Evolutionary conservation across 345 rosid species (phyloP).

Genomic region (Eucalyptus pauciflora): DNA sequence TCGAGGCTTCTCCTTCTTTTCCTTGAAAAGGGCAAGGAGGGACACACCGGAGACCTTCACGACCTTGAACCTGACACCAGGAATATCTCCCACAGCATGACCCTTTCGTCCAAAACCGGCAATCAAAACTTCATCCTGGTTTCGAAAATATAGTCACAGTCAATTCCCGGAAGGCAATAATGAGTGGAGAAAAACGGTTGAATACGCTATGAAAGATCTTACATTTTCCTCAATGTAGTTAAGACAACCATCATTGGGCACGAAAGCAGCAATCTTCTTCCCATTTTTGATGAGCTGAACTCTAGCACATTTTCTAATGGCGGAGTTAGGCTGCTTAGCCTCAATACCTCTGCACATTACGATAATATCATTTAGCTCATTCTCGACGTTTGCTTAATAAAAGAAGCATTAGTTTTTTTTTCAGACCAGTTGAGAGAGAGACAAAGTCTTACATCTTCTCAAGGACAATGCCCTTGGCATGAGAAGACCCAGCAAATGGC

Average conservation of each 20-base stretch:
- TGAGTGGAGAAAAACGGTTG: neutral
- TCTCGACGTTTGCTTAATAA: neutral
- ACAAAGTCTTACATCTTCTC: slow-evolving; percentile 44
- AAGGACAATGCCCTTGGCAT: slow-evolving; percentile 67
- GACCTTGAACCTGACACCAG: slow-evolving; percentile 82
- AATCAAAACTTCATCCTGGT: slow-evolving; percentile 66
- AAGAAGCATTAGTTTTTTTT: neutral
- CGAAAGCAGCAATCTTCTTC: slow-evolving; percentile 94
- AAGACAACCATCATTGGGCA: slow-evolving; percentile 93
- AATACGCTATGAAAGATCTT: neutral
- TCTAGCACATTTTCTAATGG: slow-evolving; percentile 90
- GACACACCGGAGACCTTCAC: slow-evolving; percentile 85
- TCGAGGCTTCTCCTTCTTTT: slow-evolving; percentile 86
- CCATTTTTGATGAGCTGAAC: slow-evolving; percentile 93
- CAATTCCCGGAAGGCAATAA: neutral
- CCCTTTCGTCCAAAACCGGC: slow-evolving; percentile 85
- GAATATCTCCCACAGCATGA: slow-evolving; percentile 85
- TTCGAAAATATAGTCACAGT: neutral
- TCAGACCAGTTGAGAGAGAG: neutral
- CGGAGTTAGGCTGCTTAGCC: slow-evolving; percentile 99
- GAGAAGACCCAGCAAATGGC: slow-evolving; percentile 72
- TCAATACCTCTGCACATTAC: slow-evolving; percentile 65
- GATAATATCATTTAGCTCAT: neutral
- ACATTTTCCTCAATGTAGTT: slow-evolving; percentile 94
- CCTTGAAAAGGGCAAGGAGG: slow-evolving; percentile 68